A percentile compares a stretch with the other conserved stretches of the same genome.
Conservation (phyloP, 1,284 basidiomycete species). For the Tilletia caries region DNA sequence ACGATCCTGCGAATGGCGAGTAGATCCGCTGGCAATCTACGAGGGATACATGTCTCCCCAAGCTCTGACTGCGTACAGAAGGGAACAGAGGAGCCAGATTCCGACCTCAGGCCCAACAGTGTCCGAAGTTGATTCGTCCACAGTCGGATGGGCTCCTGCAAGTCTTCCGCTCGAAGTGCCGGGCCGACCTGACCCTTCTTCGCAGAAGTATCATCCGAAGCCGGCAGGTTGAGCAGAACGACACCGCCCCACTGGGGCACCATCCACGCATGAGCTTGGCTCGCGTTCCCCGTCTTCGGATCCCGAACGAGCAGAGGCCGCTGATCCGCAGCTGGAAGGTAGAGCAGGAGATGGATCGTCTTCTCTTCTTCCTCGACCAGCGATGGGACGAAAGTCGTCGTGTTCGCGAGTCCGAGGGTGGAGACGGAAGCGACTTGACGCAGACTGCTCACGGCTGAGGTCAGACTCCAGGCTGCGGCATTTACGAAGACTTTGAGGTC, state of each 20-base stretch:
- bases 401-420: background rate
- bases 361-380: slow-evolving; percentile 23
- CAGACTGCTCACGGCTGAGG: slow-evolving; percentile 14
- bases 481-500: slow-evolving; percentile 70
- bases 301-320: slow-evolving; percentile 71
- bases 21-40: slow-evolving; percentile 6
- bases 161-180: slow-evolving; percentile 37
- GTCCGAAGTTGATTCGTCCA: slow-evolving; percentile 73
- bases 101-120: slow-evolving; percentile 71
- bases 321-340: slow-evolving; percentile 70
- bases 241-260: slow-evolving; percentile 95
- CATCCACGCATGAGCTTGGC: slow-evolving; percentile 65
- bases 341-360: slow-evolving; percentile 78
- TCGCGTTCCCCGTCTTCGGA: slow-evolving; percentile 17
- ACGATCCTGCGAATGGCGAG: slow-evolving; percentile 25
- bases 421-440: background rate
- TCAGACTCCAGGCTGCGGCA: slow-evolving; percentile 85
- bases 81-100: background rate
- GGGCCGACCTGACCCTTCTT: background rate
- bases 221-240: slow-evolving; percentile 67
- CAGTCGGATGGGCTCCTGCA: slow-evolving; percentile 65
- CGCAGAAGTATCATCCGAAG: slow-evolving; percentile 26
- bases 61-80: background rate
- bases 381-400: background rate
- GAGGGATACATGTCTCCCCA: slow-evolving; percentile 61